A percentile compares a stretch with the other conserved stretches of the same genome.
Conservation (phyloP, 257 asterid species). For the Solanum dulcamara region DNA sequence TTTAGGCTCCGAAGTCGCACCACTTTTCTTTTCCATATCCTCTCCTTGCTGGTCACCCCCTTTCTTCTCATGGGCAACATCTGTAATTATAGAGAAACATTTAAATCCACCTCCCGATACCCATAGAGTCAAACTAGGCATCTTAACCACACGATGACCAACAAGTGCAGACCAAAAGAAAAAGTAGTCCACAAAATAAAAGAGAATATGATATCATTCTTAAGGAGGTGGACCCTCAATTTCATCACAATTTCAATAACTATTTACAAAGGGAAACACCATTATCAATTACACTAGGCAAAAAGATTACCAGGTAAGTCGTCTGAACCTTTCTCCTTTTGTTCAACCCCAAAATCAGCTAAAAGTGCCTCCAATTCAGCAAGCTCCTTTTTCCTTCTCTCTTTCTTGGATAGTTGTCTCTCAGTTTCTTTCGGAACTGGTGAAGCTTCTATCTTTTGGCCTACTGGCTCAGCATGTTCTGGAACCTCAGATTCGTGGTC, state of each 20-base stretch:
- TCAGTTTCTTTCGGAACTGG: conserved; percentile 66
- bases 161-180: neutral
- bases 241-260: neutral
- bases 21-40: conserved; percentile 46
- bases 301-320: conserved; percentile 42
- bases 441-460: neutral
- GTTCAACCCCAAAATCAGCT: conserved; percentile 70
- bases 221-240: neutral
- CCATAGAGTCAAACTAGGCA: neutral
- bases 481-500: conserved; percentile 60
- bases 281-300: neutral
- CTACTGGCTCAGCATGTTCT: conserved; percentile 32
- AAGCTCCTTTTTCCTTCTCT: conserved; percentile 84
- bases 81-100: conserved; percentile 7
- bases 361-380: conserved; percentile 94
- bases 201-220: neutral
- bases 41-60: conserved; percentile 25
- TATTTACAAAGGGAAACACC: neutral
- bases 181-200: neutral
- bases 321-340: conserved; percentile 26
- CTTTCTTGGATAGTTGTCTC: conserved; percentile 91
- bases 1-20: conserved; percentile 54
- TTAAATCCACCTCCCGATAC: neutral
- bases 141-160: neutral
- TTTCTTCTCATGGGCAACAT: conserved; percentile 30